These are phyloP conservation scores for Trichophyton simii DNA, from an alignment of 2,329 filamentous ascomycete species.

Conservation along the genomic window DNA sequence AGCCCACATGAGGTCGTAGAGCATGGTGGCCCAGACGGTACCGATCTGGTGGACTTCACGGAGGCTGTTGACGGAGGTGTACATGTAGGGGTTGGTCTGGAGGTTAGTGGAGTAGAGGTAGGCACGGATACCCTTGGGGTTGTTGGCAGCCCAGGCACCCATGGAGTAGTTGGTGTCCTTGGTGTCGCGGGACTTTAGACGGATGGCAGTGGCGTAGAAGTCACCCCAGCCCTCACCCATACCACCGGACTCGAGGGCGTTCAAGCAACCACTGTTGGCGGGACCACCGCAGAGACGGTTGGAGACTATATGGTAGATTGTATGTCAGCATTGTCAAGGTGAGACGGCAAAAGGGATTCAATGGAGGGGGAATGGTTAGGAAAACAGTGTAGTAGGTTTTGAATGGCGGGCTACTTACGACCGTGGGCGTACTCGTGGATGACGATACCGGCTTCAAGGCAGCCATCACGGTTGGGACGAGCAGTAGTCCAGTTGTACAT, in stretches of 20 bases:
- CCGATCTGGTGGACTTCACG: slow-evolving; percentile 8
- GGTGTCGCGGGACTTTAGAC: slow-evolving; percentile 10
- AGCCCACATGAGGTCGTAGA: slow-evolving; percentile 12
- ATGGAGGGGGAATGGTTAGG: no score
- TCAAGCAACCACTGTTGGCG: slow-evolving; percentile 9
- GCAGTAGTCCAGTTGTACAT: slow-evolving; percentile 12
- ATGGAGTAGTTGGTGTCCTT: slow-evolving; percentile 9
- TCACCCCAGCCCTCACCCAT: slow-evolving; percentile 14
- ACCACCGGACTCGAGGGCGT: slow-evolving; percentile 10
- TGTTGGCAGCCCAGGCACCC: slow-evolving; percentile 10
- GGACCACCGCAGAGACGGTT: slow-evolving; percentile 12
- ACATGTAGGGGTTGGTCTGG: slow-evolving; percentile 10
- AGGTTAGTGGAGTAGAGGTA: slow-evolving; percentile 11
- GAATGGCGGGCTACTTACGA: slow-evolving; percentile 6
- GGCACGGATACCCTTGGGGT: slow-evolving; percentile 7
- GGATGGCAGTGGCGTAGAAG: slow-evolving; percentile 10
- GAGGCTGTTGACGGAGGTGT: slow-evolving; percentile 8
- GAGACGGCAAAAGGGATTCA: background rate
- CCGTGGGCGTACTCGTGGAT: slow-evolving; percentile 13
- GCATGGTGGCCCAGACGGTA: slow-evolving; percentile 11
- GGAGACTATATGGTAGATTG: slow-evolving; percentile 4
- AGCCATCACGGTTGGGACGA: slow-evolving; percentile 10
- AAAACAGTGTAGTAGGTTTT: background rate
- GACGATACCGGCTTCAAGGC: slow-evolving; percentile 12
- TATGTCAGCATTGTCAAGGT: background rate